Evolutionary conservation across 2,329 filamentous ascomycete species (phyloP), one percentile per base, ranked within the genome.

Genomic region (Beauveria sp.): DNA sequence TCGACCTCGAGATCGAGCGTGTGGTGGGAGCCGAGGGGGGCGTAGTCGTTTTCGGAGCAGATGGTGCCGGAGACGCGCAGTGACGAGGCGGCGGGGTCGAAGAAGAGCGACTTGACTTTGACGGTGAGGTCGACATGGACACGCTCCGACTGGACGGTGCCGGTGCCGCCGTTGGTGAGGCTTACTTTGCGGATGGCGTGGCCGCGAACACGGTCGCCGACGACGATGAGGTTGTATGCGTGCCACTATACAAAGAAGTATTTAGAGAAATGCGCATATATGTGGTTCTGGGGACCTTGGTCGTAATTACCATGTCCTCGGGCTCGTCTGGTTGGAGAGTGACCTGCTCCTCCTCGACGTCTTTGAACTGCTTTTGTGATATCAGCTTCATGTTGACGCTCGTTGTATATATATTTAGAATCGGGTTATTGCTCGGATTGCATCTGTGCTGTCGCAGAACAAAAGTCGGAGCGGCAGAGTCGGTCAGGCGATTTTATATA

Each of bases 1-100:
- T 94, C 86, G 62, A 96, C 80, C 72, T 97, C 93, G 51, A 99
- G 82, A 66, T 97, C 93, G 65, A 86, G 78, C 2, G 83, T 85
- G 68, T 86, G 83, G 67, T 84, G 79, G 63, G 83, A 78, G 56
- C 83, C 83, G 47, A 82, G 70, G 65, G 75, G 73, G 61, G 83
- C 81, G 63, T 79, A 75, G 40, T 75, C 72, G 67, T 83, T 85
- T 69, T 85, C 82, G 46, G 73, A 73, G 62, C 76, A 72, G 63
- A 85, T 80, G 41, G 75, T 76, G 66, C 83, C 83, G 37, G 81
- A 83, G 55, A 85, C 81, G 57, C 82, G 81, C 26, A 86, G 77
- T 51, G 79, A 75, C 46, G 81, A 82, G 55, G 80, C 76, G 62
- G 75, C 74, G 28, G 83, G 80, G 67, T 85, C 82, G 72, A 84